Conservation (phyloP, 2,329 filamentous ascomycete species). For the Fusarium nanum region DNA sequence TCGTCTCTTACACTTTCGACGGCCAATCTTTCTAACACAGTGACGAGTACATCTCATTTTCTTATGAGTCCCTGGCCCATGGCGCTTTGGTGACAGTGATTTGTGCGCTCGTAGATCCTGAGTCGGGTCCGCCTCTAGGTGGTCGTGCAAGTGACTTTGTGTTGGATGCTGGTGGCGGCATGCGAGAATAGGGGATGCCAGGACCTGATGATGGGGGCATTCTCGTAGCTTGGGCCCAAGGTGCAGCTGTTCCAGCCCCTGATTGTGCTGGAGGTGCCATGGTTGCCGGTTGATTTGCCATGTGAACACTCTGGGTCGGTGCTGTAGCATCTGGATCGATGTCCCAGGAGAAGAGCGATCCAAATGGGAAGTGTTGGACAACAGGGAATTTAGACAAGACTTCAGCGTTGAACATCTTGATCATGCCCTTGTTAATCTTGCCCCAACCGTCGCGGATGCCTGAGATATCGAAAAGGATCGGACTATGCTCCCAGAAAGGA, state of each 20-base stretch:
- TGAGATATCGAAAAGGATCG: slow-evolving; percentile 92
- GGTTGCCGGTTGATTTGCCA: slow-evolving; percentile 64
- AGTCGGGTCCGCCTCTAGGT: slow-evolving; percentile 26
- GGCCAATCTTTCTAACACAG: not conserved
- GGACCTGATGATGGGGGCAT: slow-evolving; percentile 53
- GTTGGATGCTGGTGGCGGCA: slow-evolving; percentile 48
- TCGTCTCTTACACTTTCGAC: not conserved
- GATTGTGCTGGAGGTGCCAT: slow-evolving; percentile 38
- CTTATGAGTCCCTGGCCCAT: slow-evolving; percentile 55
- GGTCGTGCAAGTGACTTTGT: slow-evolving; percentile 45
- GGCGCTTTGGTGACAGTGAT: slow-evolving; percentile 59
- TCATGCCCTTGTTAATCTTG: slow-evolving; percentile 99
- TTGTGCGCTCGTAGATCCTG: slow-evolving; percentile 54
- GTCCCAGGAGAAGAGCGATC: slow-evolving; percentile 83
- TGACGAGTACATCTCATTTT: not conserved
- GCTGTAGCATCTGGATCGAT: slow-evolving; percentile 69
- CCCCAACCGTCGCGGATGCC: slow-evolving; percentile 95
- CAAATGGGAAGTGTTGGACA: slow-evolving; percentile 94
- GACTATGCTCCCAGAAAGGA: slow-evolving; percentile 97
- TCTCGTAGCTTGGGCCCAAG: slow-evolving; percentile 58
- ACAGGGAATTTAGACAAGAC: slow-evolving; percentile 97
- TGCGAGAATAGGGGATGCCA: slow-evolving; percentile 56
- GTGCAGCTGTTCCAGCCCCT: slow-evolving; percentile 55
- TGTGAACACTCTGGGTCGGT: slow-evolving; percentile 65
- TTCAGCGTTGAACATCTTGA: slow-evolving; percentile 99